Evolutionary conservation across 805 yeast species (phyloP).

Genomic region (Sungouiella blattae): DNA sequence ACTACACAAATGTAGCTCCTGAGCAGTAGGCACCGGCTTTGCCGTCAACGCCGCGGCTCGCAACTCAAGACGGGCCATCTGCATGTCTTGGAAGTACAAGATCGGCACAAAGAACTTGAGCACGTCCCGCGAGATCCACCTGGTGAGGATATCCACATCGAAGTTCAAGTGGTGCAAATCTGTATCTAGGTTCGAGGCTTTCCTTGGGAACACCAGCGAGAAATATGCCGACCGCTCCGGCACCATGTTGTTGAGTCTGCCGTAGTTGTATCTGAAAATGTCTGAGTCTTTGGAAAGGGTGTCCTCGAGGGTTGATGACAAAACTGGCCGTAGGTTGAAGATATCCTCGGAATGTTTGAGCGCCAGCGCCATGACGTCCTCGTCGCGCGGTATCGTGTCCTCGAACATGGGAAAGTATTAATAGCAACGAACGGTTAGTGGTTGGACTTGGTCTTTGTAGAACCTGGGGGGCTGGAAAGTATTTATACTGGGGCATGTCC

Average conservation of each 20-base stretch:
- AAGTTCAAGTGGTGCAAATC: constrained; percentile 14
- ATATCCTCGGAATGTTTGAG: neutral
- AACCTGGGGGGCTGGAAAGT: neutral
- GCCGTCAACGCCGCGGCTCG: constrained; percentile 6
- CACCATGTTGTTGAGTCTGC: constrained; percentile 8
- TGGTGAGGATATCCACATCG: constrained; percentile 14
- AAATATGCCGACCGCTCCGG: constrained; percentile 14
- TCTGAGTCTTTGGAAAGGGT: constrained; percentile 14
- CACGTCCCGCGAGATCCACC: constrained; percentile 18
- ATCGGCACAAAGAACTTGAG: constrained; percentile 17
- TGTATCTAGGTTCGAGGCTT: constrained; percentile 17
- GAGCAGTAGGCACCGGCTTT: constrained; percentile 17
- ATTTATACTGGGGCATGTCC: neutral
- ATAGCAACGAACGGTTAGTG: too few relatives aligned
- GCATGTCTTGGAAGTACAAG: constrained; percentile 16
- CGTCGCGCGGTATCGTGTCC: constrained; percentile 15
- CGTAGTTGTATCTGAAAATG: constrained; percentile 4
- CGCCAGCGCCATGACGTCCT: constrained; percentile 10
- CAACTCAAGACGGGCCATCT: constrained; percentile 4
- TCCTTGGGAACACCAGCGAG: constrained; percentile 17
- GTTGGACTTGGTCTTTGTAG: too few relatives aligned
- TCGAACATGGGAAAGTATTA: constrained; percentile 10
- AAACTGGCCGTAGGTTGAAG: constrained; percentile 2
- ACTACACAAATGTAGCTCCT: constrained; percentile 12
- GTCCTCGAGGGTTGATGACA: constrained; percentile 4